phyloP scores from a whole-genome alignment of 169 alveolate species.

The Ichthyophthirius multifiliis region DNA sequence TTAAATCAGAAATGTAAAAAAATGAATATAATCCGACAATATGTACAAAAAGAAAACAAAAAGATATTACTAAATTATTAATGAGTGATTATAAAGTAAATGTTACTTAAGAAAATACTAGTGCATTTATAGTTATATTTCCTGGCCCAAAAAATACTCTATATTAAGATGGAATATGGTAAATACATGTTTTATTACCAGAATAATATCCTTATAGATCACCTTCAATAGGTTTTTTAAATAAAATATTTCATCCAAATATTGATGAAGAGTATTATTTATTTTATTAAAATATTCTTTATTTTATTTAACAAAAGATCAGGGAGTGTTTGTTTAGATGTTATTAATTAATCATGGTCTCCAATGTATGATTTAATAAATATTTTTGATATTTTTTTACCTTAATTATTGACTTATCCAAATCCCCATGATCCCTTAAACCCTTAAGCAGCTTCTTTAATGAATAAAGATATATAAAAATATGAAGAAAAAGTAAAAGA shows the following conservation, averaged over 20 bases:
- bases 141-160: constrained; percentile 78
- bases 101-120: constrained; percentile 25
- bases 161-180: constrained; percentile 78
- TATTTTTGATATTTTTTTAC: constrained; percentile 94
- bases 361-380: constrained; percentile 95
- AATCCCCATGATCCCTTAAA: constrained; percentile 96
- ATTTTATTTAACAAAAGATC: constrained; percentile 52
- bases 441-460: constrained; percentile 95
- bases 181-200: constrained; percentile 91
- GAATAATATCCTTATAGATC: constrained; percentile 96
- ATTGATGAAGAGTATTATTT: constrained; percentile 94
- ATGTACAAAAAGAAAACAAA: constrained; percentile 63
- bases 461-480: constrained; percentile 88
- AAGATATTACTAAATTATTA: constrained; percentile 70
- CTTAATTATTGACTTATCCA: constrained; percentile 95
- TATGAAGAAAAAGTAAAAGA: no score
- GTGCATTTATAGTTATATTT: constrained; percentile 59
- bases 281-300: no score
- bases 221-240: constrained; percentile 95
- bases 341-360: constrained; percentile 96
- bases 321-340: constrained; percentile 97
- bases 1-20: no score
- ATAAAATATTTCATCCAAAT: constrained; percentile 94
- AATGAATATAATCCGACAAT: not conserved
- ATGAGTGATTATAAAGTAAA: constrained; percentile 70